Percentiles rank a stretch among this genome's conserved stretches.
phyloP scores from a whole-genome alignment of 192 early-diverging fungal species.

The Kickxella alabastrina region DNA sequence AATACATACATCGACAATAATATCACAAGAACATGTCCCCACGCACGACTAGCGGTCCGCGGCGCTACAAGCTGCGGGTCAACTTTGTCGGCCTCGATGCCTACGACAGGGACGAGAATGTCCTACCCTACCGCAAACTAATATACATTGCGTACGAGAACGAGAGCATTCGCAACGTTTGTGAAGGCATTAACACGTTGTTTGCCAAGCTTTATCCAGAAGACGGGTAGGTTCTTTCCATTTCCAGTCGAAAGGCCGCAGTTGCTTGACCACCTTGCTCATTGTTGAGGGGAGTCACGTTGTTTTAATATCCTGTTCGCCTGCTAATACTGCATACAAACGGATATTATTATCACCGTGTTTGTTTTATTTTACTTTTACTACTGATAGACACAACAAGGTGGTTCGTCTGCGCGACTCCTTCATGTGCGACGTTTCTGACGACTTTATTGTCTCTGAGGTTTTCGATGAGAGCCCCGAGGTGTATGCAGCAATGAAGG shows the following conservation, averaged over 20 bases:
- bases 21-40: conserved; percentile 3
- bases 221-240: conserved; percentile 28
- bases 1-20: neutral
- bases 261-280: no score
- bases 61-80: conserved; percentile 46
- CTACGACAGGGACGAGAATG: conserved; percentile 29
- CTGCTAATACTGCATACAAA: no score
- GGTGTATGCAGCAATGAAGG: conserved; percentile 42
- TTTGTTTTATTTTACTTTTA: no score
- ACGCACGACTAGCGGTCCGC: neutral
- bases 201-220: conserved; percentile 37
- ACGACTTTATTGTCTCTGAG: conserved; percentile 41
- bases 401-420: conserved; percentile 39
- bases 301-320: no score
- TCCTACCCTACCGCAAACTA: conserved; percentile 37
- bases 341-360: no score
- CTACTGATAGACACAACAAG: conserved; percentile 28
- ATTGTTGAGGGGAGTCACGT: no score
- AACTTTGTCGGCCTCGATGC: conserved; percentile 42
- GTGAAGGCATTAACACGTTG: conserved; percentile 21
- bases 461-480: conserved; percentile 46
- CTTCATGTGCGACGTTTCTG: conserved; percentile 39
- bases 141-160: conserved; percentile 23
- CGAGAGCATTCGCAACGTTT: conserved; percentile 26
- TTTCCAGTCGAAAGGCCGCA: no score